Evolutionary conservation across 1,284 basidiomycete genomes (phyloP).

Genomic region (Puccinia polysora): DNA sequence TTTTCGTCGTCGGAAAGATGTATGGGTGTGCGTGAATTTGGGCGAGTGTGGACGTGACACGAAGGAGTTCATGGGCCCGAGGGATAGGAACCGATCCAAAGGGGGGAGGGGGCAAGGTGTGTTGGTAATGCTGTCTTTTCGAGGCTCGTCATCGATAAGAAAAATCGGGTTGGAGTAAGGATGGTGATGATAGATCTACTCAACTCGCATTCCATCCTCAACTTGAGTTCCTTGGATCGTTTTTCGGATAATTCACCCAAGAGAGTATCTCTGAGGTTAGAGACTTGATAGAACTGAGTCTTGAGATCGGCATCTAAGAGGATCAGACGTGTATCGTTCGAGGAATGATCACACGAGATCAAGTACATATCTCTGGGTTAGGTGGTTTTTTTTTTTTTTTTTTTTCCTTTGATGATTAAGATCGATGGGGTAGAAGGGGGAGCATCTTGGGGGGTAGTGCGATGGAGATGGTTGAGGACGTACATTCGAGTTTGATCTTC

Average conservation of each 20-base stretch:
- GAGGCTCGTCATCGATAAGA: too few relatives aligned
- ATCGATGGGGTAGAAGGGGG: background rate
- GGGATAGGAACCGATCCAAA: too few relatives aligned
- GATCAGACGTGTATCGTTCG: background rate
- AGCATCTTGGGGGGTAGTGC: background rate
- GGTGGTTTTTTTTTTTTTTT: background rate
- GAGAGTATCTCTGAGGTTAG: slow-evolving; percentile 6
- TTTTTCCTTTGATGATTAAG: background rate
- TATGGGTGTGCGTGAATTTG: too few relatives aligned
- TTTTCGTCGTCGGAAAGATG: too few relatives aligned
- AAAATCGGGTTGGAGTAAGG: too few relatives aligned
- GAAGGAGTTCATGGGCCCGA: too few relatives aligned
- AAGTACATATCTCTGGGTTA: too few relatives aligned
- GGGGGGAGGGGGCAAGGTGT: too few relatives aligned
- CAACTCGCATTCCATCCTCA: slow-evolving; percentile 21
- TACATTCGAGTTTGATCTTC: slow-evolving; percentile 14
- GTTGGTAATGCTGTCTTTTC: too few relatives aligned
- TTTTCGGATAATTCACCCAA: slow-evolving; percentile 6
- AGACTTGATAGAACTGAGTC: slow-evolving; percentile 6
- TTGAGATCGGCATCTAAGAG: slow-evolving; percentile 7
- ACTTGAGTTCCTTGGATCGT: slow-evolving; percentile 7
- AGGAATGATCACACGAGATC: background rate
- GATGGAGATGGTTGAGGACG: background rate
- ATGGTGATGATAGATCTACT: too few relatives aligned
- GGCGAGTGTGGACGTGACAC: too few relatives aligned